These are phyloP conservation scores for Nakaseomyces kungkrabaensis DNA, from an alignment of 1,139 yeast genomes.

Conservation along the genomic window DNA sequence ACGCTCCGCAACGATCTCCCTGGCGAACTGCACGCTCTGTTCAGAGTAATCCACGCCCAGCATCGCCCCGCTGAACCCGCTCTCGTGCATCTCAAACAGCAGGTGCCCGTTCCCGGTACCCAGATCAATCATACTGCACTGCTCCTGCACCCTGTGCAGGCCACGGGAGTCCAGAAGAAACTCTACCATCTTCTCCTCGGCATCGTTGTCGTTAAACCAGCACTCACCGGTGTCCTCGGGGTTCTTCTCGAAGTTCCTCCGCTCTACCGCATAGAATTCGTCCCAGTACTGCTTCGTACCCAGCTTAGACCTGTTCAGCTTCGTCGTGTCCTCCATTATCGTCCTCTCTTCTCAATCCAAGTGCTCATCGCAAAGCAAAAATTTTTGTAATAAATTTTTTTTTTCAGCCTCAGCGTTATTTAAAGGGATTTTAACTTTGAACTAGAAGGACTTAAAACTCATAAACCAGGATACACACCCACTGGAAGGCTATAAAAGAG, in stretches of 20 bases:
- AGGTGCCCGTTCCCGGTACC: conserved; percentile 97
- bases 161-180: conserved; percentile 43
- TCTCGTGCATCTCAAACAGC: conserved; percentile 56
- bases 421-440: no score
- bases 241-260: conserved; percentile 57
- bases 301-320: conserved; percentile 57
- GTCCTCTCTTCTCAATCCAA: background rate
- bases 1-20: conserved; percentile 41
- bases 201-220: conserved; percentile 92
- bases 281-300: conserved; percentile 90
- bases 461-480: no score
- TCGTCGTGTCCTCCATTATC: conserved; percentile 40
- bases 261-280: conserved; percentile 66
- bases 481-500: no score
- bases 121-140: conserved; percentile 52
- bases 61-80: conserved; percentile 42
- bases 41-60: conserved; percentile 82
- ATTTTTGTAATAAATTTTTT: no score
- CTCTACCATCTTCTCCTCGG: conserved; percentile 70
- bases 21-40: conserved; percentile 67
- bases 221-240: conserved; percentile 85
- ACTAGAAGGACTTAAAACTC: no score
- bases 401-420: no score
- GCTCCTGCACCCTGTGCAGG: conserved; percentile 21
- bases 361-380: no score